Evolutionary conservation across 352 stramenopile species (phyloP).

Genomic region (Phytophthora meadii): DNA sequence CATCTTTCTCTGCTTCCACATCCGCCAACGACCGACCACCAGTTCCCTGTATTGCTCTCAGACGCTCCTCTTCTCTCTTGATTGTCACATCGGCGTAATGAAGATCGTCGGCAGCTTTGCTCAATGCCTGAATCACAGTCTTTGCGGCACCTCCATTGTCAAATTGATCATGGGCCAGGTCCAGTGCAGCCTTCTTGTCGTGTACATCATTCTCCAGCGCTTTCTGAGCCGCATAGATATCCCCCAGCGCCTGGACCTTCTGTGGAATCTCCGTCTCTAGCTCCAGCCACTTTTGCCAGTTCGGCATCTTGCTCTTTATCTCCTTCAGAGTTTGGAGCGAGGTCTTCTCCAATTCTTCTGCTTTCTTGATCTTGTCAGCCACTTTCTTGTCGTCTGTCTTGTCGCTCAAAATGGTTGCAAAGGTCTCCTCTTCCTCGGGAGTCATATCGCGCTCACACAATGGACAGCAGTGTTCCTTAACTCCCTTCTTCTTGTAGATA

Average conservation of each 20-base stretch:
- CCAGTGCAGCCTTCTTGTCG: slow-evolving; percentile 41
- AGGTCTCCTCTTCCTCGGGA: slow-evolving; percentile 63
- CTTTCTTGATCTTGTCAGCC: slow-evolving; percentile 79
- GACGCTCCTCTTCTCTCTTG: slow-evolving; percentile 43
- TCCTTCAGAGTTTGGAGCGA: slow-evolving; percentile 64
- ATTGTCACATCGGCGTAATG: slow-evolving; percentile 31
- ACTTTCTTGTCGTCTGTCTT: slow-evolving; percentile 84
- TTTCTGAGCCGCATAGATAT: slow-evolving; percentile 54
- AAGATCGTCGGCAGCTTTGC: slow-evolving; percentile 47
- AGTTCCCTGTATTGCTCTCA: slow-evolving; percentile 47
- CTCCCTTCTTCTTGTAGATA: slow-evolving; percentile 86
- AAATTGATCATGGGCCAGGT: slow-evolving; percentile 33
- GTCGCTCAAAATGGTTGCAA: slow-evolving; percentile 66
- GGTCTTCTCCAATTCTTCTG: slow-evolving; percentile 54
- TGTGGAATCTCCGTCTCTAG: slow-evolving; percentile 56
- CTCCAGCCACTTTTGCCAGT: slow-evolving; percentile 67
- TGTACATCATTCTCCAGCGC: slow-evolving; percentile 60
- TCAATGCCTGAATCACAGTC: slow-evolving; percentile 43
- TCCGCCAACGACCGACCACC: slow-evolving; percentile 45
- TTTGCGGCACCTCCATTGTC: slow-evolving; percentile 45
- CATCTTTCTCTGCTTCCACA: slow-evolving; percentile 52
- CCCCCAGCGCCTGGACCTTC: slow-evolving; percentile 57
- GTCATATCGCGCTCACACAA: slow-evolving; percentile 74
- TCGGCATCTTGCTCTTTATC: slow-evolving; percentile 67
- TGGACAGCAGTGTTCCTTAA: slow-evolving; percentile 83